Evolutionary conservation across 345 rosid genomes (phyloP).

Genomic region (Sonneratia alba): DNA sequence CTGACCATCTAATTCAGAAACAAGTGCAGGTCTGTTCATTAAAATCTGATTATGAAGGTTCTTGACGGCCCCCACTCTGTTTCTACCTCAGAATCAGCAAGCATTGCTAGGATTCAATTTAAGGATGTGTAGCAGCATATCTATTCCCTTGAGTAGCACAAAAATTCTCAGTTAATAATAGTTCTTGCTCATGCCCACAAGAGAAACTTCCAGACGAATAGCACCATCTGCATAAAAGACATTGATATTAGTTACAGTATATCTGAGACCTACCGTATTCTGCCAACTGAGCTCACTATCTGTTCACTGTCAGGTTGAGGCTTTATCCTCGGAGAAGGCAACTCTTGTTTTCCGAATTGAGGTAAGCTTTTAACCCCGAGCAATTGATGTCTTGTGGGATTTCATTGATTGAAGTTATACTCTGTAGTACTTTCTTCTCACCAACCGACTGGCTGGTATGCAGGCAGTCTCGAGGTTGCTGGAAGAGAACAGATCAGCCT

Average conservation of each 20-base stretch:
- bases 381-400: neutral
- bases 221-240: neutral
- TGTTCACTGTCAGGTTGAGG: conserved; percentile 56
- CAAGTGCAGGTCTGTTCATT: conserved; percentile 74
- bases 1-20: conserved; percentile 96
- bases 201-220: too few species aligned
- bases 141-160: neutral
- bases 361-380: conserved; percentile 26
- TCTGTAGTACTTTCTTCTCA: neutral
- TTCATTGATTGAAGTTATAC: neutral
- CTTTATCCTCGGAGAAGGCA: conserved; percentile 89
- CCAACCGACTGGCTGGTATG: conserved; percentile 1
- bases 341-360: conserved; percentile 73
- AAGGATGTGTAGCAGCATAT: neutral
- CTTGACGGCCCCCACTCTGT: neutral
- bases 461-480: conserved; percentile 75
- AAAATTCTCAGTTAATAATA: neutral
- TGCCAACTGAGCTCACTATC: neutral
- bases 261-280: neutral
- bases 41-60: neutral
- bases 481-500: conserved; percentile 46
- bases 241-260: neutral
- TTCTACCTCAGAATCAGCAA: neutral
- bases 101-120: neutral
- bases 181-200: neutral